A percentile compares a stretch with the other conserved stretches of the same genome.
Evolutionary conservation across 768 basidiomycete species (phyloP).

Genomic region (Hypholoma sublateritium): DNA sequence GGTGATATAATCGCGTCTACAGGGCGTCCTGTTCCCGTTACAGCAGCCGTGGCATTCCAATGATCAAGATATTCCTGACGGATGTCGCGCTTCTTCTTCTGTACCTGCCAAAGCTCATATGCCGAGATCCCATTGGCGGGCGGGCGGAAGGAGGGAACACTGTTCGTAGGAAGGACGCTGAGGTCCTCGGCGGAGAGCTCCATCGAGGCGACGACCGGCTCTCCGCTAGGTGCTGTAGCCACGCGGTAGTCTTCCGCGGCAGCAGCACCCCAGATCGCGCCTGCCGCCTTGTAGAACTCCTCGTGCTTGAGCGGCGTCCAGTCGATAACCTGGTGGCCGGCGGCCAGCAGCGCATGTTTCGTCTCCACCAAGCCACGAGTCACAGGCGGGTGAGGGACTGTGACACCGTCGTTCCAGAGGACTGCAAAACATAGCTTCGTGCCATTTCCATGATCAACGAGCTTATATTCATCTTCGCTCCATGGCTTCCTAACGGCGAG

Average conservation of each 20-base stretch:
- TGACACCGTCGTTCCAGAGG: constrained; percentile 65
- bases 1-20: constrained; percentile 77
- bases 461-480: constrained; percentile 56
- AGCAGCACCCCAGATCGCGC: constrained; percentile 45
- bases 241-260: constrained; percentile 46
- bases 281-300: constrained; percentile 41
- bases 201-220: constrained; percentile 57
- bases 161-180: not conserved
- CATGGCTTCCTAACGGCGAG: constrained; percentile 55
- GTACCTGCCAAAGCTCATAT: constrained; percentile 68
- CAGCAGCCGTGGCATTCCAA: constrained; percentile 53
- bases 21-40: constrained; percentile 68
- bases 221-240: constrained; percentile 40
- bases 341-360: constrained; percentile 54
- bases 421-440: constrained; percentile 55
- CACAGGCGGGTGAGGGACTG: constrained; percentile 65
- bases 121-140: constrained; percentile 37
- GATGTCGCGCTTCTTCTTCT: constrained; percentile 47
- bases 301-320: constrained; percentile 61
- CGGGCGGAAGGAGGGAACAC: constrained; percentile 23
- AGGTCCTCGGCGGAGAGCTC: constrained; percentile 20
- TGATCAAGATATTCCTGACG: constrained; percentile 58
- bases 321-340: constrained; percentile 73
- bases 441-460: constrained; percentile 60
- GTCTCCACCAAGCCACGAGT: constrained; percentile 55